Evolutionary conservation across 768 basidiomycete species (phyloP), one percentile per base, ranked within the genome.

Genomic region (Roridomyces roridus): DNA sequence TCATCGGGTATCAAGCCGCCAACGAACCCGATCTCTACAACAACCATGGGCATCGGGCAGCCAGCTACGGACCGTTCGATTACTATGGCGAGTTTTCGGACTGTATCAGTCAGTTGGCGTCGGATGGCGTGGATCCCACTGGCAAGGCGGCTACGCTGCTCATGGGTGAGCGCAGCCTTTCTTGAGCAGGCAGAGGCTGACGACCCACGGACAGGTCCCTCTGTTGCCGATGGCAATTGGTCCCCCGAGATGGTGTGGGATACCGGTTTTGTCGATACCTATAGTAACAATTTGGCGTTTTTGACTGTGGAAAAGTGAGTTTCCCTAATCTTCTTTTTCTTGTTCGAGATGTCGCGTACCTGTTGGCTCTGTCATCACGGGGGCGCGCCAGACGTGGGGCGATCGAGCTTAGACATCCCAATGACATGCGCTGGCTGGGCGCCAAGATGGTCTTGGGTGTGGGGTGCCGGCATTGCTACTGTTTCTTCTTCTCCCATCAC

Each of bases 1-100:
- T 79, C 26, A 54, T 71, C 14, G 77, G 73, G 6, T 51, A 75
- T 43, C 74, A 74, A 45, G 58, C 75, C n/a, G 72, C 73, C 14
- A 79, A 79, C 59, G 77, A 79, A 54, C 77, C 77, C 18, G 77
- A 79, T 63, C 67, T 79, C 64, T 78, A 67, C 56, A 25, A 44
- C 24, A 45, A 46, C 9, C 65, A 68, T 40, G 51, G 55, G 4
- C 63, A 57, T 37, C 60, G 67, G 12, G 26, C 50, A 1, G 21
- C 20, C 1, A 54, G 35, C 15, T 68, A 68, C 59, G 37, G 50
- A 12, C 64, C 63, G 6, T 50, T 39, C 26, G 61, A 65, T 40
- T 68, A 65, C 50, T 49, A 60, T 25, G 53, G 52, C 25, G 67
- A 68, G 37, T 59, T 59, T 17, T 28, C 26, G 24, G 47, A 59